Conservation (phyloP, 208 protist genomes). For the Leptomonas pyrrhocoris region DNA sequence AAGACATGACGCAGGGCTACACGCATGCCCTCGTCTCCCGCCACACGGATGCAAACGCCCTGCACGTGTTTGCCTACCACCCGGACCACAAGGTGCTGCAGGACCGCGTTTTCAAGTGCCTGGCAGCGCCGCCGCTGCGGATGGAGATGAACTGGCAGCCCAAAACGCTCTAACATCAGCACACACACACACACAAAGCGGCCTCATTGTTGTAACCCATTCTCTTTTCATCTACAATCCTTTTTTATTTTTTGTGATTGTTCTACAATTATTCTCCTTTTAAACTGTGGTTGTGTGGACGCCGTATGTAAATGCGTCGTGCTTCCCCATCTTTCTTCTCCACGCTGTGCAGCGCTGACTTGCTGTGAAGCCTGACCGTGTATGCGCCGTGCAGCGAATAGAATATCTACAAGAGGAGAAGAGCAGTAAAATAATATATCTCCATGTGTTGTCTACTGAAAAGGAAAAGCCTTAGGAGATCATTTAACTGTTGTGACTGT, state of each 20-base stretch:
- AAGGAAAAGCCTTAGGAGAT: too few relatives aligned
- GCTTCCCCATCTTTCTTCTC: too few relatives aligned
- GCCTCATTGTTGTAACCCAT: background rate
- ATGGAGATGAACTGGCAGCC: slow-evolving; percentile 54
- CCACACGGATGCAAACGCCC: slow-evolving; percentile 49
- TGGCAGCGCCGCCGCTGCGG: slow-evolving; percentile 46
- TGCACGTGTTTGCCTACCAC: slow-evolving; percentile 58
- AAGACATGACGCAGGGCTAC: slow-evolving; percentile 58
- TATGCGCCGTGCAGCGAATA: too few relatives aligned
- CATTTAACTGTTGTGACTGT: too few relatives aligned
- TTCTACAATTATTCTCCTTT: background rate
- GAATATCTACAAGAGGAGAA: too few relatives aligned
- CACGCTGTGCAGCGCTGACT: too few relatives aligned
- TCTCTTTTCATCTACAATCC: too few relatives aligned
- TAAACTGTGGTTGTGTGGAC: background rate
- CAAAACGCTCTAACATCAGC: slow-evolving; percentile 7
- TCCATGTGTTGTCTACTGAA: too few relatives aligned
- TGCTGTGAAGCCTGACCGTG: too few relatives aligned
- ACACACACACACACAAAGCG: background rate
- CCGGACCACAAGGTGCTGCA: slow-evolving; percentile 62
- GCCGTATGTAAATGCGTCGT: too few relatives aligned
- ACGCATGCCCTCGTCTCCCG: slow-evolving; percentile 69
- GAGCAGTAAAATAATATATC: too few relatives aligned
- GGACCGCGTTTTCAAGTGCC: slow-evolving; percentile 47
- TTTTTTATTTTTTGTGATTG: slow-evolving; percentile 6